Conservation (phyloP, 169 alveolate genomes). For the Babesia divergens region DNA sequence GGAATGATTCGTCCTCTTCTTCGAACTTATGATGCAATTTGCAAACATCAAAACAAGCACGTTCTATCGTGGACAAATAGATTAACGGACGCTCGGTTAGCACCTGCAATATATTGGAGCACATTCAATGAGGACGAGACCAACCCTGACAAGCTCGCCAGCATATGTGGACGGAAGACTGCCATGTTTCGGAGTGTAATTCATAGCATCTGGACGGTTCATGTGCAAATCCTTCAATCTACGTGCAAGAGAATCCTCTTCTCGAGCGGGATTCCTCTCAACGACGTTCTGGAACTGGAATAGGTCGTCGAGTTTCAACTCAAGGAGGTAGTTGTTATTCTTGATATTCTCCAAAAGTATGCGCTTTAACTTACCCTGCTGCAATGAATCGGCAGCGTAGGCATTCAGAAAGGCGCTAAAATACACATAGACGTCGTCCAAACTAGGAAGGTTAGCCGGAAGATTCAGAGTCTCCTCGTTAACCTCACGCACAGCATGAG, state of each 20-base stretch:
- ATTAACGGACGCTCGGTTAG: slow-evolving; percentile 74
- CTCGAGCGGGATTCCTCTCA: slow-evolving; percentile 66
- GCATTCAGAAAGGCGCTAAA: slow-evolving; percentile 70
- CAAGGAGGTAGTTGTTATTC: slow-evolving; percentile 72
- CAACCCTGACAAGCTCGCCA: slow-evolving; percentile 70
- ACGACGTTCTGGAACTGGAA: slow-evolving; percentile 73
- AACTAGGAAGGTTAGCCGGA: slow-evolving; percentile 71
- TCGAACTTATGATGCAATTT: slow-evolving; percentile 69
- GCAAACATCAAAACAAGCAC: slow-evolving; percentile 76
- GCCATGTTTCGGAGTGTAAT: background rate
- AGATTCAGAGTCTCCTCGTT: slow-evolving; percentile 60
- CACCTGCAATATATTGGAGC: slow-evolving; percentile 56
- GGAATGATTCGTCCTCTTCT: slow-evolving; percentile 67
- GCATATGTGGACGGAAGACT: slow-evolving; percentile 67
- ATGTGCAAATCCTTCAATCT: slow-evolving; percentile 40
- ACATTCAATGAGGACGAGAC: slow-evolving; percentile 24
- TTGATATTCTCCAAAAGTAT: slow-evolving; percentile 70
- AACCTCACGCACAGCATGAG: slow-evolving; percentile 47
- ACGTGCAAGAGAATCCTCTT: slow-evolving; percentile 55
- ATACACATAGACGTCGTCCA: slow-evolving; percentile 70
- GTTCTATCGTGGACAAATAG: slow-evolving; percentile 71
- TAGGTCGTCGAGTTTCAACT: slow-evolving; percentile 74
- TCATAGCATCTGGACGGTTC: slow-evolving; percentile 21
- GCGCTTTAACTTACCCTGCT: slow-evolving; percentile 75
- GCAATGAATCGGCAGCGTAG: slow-evolving; percentile 72